A percentile compares a stretch with the other conserved stretches of the same genome.
Conservation (phyloP, 192 early-diverging fungal genomes). For the Coemansia sp. region DNA sequence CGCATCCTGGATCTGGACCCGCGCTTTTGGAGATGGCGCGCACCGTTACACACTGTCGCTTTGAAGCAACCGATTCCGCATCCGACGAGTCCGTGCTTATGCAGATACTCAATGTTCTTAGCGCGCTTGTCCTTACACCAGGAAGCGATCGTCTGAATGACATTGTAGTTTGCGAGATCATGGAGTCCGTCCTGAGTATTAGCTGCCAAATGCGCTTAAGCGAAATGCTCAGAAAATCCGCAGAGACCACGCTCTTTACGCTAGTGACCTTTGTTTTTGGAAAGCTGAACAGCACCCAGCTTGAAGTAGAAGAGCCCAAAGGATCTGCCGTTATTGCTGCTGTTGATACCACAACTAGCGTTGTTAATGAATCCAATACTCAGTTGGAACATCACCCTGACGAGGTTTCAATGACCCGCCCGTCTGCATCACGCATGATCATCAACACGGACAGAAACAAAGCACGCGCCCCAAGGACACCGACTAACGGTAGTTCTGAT, state of each 20-base stretch:
- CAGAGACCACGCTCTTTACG: slow-evolving; percentile 52
- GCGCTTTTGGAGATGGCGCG: slow-evolving; percentile 57
- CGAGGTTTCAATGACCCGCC: slow-evolving; percentile 21
- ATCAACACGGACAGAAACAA: slow-evolving; percentile 29
- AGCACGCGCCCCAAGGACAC: not conserved
- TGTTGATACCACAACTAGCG: not conserved
- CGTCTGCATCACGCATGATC: slow-evolving; percentile 37
- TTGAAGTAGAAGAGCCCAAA: slow-evolving; percentile 8
- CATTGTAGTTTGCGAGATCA: slow-evolving; percentile 94
- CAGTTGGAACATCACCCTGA: not conserved
- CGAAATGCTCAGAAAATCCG: slow-evolving; percentile 56
- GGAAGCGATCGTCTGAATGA: slow-evolving; percentile 75
- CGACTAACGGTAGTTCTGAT: not conserved
- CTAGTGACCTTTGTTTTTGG: slow-evolving; percentile 54
- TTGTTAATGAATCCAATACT: not conserved
- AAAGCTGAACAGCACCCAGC: slow-evolving; percentile 21
- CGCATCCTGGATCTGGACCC: slow-evolving; percentile 21
- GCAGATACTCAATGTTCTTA: slow-evolving; percentile 81
- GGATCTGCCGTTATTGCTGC: not conserved
- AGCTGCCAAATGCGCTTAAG: slow-evolving; percentile 90
- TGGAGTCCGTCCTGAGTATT: slow-evolving; percentile 97
- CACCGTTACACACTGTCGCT: slow-evolving; percentile 93
- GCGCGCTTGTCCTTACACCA: slow-evolving; percentile 71
- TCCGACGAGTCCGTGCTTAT: slow-evolving; percentile 94
- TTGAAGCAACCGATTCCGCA: slow-evolving; percentile 90